Conservation (phyloP, 345 rosid species). For the Turritis glabra region DNA sequence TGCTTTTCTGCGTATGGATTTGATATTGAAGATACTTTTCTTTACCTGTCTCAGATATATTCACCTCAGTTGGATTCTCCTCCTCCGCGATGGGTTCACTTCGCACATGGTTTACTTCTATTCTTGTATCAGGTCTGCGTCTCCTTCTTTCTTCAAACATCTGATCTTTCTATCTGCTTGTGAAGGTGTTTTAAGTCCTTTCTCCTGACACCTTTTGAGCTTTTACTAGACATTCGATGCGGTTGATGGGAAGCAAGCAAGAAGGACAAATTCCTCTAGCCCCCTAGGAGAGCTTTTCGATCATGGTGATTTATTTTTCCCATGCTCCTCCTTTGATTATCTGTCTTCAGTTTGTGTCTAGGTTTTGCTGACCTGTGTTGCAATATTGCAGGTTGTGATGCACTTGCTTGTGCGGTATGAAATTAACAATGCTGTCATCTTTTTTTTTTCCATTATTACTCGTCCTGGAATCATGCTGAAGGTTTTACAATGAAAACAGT, state of each 20-base stretch:
- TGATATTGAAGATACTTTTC: constrained; percentile 9
- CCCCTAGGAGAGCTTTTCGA: constrained; percentile 97
- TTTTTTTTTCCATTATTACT: background rate
- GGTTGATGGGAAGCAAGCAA: constrained; percentile 99
- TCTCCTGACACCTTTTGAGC: background rate
- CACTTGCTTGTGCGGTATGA: constrained; percentile 98
- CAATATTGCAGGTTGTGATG: constrained; percentile 86
- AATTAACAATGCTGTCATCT: background rate
- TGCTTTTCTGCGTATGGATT: background rate
- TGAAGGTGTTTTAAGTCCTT: background rate
- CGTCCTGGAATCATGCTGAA: background rate
- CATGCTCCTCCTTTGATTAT: constrained; percentile 4
- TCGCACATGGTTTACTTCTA: constrained; percentile 90
- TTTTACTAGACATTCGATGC: constrained; percentile 86
- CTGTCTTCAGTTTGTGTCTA: constrained; percentile 17
- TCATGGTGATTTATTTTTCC: constrained; percentile 59
- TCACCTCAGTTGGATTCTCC: constrained; percentile 72
- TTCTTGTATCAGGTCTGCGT: constrained; percentile 86
- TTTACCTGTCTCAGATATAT: constrained; percentile 35
- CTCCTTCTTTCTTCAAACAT: background rate
- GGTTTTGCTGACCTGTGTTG: constrained; percentile 28
- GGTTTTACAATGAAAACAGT: constrained; percentile 45
- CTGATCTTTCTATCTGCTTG: background rate
- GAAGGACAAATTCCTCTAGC: constrained; percentile 90
- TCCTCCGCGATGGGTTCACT: constrained; percentile 98